phyloP scores from a whole-genome alignment of 257 asterid species.

The Primulina tabacum region DNA sequence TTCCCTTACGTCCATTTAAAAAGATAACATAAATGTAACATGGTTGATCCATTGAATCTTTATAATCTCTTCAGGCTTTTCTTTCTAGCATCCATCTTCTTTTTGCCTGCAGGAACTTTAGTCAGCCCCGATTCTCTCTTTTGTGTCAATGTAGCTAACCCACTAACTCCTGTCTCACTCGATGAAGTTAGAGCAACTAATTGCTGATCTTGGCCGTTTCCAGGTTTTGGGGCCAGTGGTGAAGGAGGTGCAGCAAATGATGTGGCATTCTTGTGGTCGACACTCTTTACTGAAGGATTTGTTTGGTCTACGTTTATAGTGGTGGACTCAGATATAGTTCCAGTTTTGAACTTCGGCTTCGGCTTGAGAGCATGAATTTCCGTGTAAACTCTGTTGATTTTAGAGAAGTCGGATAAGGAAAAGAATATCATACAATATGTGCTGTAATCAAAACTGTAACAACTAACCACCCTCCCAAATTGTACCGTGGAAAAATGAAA shows the following conservation, averaged over 20 bases:
- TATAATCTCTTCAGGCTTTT: conserved; percentile 33
- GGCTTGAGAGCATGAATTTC: conserved; percentile 33
- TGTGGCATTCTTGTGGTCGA: conserved; percentile 37
- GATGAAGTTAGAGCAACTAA: conserved; percentile 33
- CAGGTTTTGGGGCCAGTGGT: conserved; percentile 38
- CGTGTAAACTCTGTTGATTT: not conserved
- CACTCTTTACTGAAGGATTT: conserved; percentile 23
- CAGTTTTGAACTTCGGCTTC: conserved; percentile 46
- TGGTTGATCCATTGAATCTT: not conserved
- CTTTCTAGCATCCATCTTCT: conserved; percentile 75
- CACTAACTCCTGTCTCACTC: conserved; percentile 50
- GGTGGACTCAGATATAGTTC: conserved; percentile 44
- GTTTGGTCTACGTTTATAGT: conserved; percentile 43
- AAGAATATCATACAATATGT: too few relatives aligned
- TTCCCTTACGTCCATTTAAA: not conserved
- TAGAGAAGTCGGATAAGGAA: not conserved
- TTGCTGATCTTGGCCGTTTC: conserved; percentile 29
- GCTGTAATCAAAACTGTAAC: not conserved
- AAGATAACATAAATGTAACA: too few relatives aligned
- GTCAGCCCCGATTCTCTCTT: conserved; percentile 62
- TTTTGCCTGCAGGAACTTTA: conserved; percentile 67
- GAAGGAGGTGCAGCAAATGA: conserved; percentile 27
- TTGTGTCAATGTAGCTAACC: conserved; percentile 34
- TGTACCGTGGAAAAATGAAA: not conserved
- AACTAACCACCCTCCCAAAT: not conserved